Evolutionary conservation across 2,329 filamentous ascomycete genomes (phyloP), one percentile per base, ranked within the genome.

Genomic region (Sarocladium strictum): DNA sequence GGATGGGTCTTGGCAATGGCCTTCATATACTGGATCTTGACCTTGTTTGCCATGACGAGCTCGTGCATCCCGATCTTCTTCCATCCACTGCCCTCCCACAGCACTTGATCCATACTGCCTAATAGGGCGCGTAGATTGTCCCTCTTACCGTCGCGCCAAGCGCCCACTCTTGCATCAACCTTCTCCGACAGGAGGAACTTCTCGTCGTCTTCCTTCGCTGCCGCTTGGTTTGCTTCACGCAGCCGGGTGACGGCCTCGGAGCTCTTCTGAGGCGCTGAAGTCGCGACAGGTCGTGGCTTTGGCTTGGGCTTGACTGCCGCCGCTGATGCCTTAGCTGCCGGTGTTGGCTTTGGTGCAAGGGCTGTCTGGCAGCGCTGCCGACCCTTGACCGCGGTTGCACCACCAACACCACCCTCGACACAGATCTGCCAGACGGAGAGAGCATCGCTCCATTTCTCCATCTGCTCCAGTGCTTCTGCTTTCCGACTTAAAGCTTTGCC

Each of bases 1-100:
- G 94, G 94, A 78, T 99, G 94, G 62, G 94, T 94, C 78, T 97
- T 97, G 11, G 87, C 90, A 79, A 99, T 97, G 5, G 93, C 94
- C 81, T 96, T 97, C 94, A 99, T 97, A 68, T 99, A 99, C 57
- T 89, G 79, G 60, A 99, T 87, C 81, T 99, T 99, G 69, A 97
- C 94, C 77, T 93, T 96, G 62, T 89, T 91, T 32, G 91, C 85
- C 79, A 96, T 81, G 53, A 99, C 87, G 62, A 99, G 71, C 73
- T 99, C 94, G 60, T 92, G 87, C 83, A 99, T 84, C 29, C 90
- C 91, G 55, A 97, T 86, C 76, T 95, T 96, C 76, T 96, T 97
- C 94, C 94, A 99, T 3, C 90, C 91, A 58, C 90, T 90, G 40
- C 86, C 86, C 59, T 90, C 85, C 94, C 94, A 99, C 26, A 99